Percentiles rank a stretch among this genome's conserved stretches.
Conservation (phyloP, 2,329 filamentous ascomycete genomes). For the Tolypocladium tundrense region DNA sequence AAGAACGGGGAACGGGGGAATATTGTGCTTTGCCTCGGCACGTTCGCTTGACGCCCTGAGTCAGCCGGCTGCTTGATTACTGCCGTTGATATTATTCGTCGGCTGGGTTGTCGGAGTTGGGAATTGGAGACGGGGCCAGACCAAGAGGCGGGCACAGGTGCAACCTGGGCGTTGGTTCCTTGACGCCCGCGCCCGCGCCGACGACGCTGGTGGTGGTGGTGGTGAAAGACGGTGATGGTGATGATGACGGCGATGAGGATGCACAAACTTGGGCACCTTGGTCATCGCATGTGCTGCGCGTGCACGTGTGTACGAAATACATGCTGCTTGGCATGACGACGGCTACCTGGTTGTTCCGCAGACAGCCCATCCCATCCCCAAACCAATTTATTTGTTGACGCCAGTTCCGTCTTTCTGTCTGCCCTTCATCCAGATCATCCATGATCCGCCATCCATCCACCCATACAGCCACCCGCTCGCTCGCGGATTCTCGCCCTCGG, state of each 20-base stretch:
- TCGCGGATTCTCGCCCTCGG: background rate
- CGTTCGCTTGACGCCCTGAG: background rate
- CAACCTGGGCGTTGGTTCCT: background rate
- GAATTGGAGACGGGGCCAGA: background rate
- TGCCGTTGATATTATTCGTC: background rate
- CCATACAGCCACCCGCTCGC: background rate
- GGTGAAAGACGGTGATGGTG: background rate
- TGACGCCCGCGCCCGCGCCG: background rate
- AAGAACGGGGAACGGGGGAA: background rate
- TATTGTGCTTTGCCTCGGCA: background rate
- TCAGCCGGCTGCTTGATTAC: background rate
- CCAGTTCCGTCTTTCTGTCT: background rate
- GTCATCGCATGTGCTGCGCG: background rate
- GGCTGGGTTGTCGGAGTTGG: background rate
- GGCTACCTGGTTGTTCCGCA: background rate
- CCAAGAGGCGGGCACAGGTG: background rate
- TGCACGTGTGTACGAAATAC: background rate
- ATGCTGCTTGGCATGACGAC: background rate
- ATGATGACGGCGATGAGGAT: background rate
- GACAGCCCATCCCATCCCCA: background rate
- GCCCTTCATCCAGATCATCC: background rate
- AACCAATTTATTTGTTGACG: background rate
- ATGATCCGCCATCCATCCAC: no score
- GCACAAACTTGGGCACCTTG: background rate
- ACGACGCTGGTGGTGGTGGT: background rate